A percentile compares a stretch with the other conserved stretches of the same genome.
phyloP scores from a whole-genome alignment of 805 yeast genomes.

The Kodamaea nitidulidarum region DNA sequence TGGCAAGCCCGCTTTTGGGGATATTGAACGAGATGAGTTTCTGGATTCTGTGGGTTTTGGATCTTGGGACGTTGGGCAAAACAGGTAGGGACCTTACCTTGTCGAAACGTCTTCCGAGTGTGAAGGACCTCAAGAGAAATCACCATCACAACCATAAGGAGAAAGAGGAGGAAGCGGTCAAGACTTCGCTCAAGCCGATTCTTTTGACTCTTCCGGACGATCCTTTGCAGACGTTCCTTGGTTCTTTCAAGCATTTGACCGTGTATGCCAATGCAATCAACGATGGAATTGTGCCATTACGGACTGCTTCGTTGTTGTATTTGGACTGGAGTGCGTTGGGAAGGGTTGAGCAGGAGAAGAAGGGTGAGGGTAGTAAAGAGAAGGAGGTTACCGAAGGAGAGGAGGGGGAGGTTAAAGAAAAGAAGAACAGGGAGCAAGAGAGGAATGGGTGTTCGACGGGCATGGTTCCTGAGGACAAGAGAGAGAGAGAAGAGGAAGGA shows the following conservation, averaged over 20 bases:
- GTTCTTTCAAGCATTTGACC: slow-evolving; percentile 30
- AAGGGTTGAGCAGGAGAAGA: slow-evolving; percentile 21
- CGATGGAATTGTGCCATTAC: slow-evolving; percentile 44
- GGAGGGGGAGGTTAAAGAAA: not conserved
- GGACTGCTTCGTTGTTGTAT: slow-evolving; percentile 41
- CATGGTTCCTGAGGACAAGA: not conserved
- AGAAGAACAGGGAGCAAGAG: not conserved
- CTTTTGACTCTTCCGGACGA: slow-evolving; percentile 39
- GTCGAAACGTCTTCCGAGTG: slow-evolving; percentile 28
- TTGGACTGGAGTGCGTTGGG: slow-evolving; percentile 43
- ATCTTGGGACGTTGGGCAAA: slow-evolving; percentile 42
- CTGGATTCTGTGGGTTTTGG: slow-evolving; percentile 37
- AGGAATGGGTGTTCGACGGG: too few species aligned
- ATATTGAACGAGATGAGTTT: slow-evolving; percentile 39
- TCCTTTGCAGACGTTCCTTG: slow-evolving; percentile 31
- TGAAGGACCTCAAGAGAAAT: slow-evolving; percentile 16
- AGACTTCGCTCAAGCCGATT: slow-evolving; percentile 27
- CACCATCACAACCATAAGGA: slow-evolving; percentile 8
- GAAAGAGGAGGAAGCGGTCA: slow-evolving; percentile 2
- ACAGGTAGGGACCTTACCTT: slow-evolving; percentile 44
- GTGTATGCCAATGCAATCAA: slow-evolving; percentile 43
- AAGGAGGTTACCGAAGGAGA: not conserved
- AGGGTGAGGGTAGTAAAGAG: not conserved
- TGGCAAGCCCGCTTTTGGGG: slow-evolving; percentile 44
- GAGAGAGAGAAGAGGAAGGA: too few species aligned